phyloP scores from a whole-genome alignment of 768 basidiomycete genomes.

The Cystofilobasidium ferigula region DNA sequence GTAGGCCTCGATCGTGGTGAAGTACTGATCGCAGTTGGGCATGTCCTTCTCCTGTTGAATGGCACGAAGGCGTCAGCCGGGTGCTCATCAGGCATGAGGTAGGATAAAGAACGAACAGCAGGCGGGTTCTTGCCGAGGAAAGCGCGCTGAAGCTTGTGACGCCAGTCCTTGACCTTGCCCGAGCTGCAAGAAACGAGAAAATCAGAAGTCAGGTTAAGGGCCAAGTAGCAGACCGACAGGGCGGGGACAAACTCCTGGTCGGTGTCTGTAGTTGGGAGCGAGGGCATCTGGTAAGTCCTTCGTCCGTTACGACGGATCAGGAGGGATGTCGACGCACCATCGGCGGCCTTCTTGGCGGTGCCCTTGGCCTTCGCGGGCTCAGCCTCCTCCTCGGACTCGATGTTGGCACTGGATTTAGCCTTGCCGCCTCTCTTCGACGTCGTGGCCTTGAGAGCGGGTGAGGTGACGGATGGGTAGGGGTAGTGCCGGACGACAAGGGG shows the following conservation, averaged over 20 bases:
- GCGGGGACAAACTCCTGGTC: constrained; percentile 9
- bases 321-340: constrained; percentile 5
- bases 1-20: constrained; percentile 57
- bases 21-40: constrained; percentile 58
- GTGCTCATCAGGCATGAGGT: neutral
- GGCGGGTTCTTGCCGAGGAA: constrained; percentile 51
- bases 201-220: neutral
- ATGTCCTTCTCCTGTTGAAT: constrained; percentile 50
- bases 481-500: neutral
- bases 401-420: constrained; percentile 20
- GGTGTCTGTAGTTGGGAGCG: neutral
- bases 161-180: constrained; percentile 71
- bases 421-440: constrained; percentile 13
- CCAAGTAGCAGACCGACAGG: no score
- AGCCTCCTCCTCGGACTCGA: constrained; percentile 25
- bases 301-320: neutral
- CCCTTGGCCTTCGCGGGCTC: constrained; percentile 43
- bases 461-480: neutral
- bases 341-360: constrained; percentile 45
- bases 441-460: neutral
- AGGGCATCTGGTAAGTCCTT: neutral
- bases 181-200: constrained; percentile 10
- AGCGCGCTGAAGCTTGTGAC: constrained; percentile 80
- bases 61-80: neutral
- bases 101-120: constrained; percentile 4